Evolutionary conservation across 2,329 filamentous ascomycete genomes (phyloP), one percentile per base, ranked within the genome.

Genomic region (Onygenales sp.): DNA sequence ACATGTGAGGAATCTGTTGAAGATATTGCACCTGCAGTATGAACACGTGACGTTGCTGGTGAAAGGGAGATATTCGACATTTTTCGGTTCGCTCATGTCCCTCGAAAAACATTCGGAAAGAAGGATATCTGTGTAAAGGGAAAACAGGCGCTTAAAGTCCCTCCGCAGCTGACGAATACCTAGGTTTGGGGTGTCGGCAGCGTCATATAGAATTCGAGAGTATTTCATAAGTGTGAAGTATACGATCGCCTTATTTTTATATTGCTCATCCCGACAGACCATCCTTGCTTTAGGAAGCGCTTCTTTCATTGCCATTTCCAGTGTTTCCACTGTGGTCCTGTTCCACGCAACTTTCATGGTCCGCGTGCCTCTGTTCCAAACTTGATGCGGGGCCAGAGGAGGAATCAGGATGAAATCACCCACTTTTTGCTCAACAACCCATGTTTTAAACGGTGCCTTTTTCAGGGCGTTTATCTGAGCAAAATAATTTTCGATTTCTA

Each of bases 341-440:
- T 98, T 98, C 93, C 93, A 98, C 0, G 93, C 93, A 6, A 95
- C 90, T 67, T 98, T 98, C 81, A 97, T 89, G 0, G 93, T 98
- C 44, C 91, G 80, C 2, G 92, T 96, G 17, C 93, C 93, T 48
- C 92, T 83, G 65, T 98, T 98, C 93, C 93, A 98, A 8, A 98
- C 93, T 67, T 98, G 93, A 68, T 98, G 93, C 0, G 92, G 90
- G 3, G 93, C 93, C 14, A 97, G 74, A 4, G 93, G 91, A 13
- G 93, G 93, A 31, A 98, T 86, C 0, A 98, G 77, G 55, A 98
- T 93, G 60, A 97, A 90, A 65, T 98, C 93, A 4, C 93, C 93
- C 6, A 84, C 82, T 54, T 79, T 86, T 68, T 98, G 93, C 65
- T 97, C 90, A 10, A 96, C 88, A 9, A 97, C 80, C 64, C 94